A percentile compares a stretch with the other conserved stretches of the same genome.
Conservation (phyloP, 768 basidiomycete genomes). For the Peribolospora kevripleyi region DNA sequence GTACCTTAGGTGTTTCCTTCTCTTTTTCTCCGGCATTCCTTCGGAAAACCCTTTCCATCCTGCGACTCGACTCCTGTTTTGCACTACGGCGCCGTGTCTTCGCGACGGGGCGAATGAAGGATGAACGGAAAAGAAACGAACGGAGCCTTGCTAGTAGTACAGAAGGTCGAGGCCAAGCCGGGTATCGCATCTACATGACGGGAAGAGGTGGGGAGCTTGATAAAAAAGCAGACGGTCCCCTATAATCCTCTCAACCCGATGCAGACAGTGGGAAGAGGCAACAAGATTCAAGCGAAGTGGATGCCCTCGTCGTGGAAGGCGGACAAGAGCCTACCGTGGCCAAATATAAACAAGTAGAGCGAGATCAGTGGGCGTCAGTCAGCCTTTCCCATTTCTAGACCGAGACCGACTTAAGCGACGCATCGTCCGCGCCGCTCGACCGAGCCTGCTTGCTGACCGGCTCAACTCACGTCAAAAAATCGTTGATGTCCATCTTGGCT, state of each 20-base stretch:
- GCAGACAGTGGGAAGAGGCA: neutral
- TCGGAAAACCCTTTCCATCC: too few species aligned
- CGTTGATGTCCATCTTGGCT: conserved; percentile 81
- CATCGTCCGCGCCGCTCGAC: neutral
- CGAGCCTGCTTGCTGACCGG: neutral
- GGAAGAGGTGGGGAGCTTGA: neutral
- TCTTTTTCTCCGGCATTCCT: too few species aligned
- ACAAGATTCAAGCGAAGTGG: conserved; percentile 13
- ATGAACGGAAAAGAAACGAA: neutral
- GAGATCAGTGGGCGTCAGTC: neutral
- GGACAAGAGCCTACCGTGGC: conserved; percentile 12
- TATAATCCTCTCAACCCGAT: neutral
- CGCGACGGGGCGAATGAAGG: neutral
- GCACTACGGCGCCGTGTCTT: too few species aligned
- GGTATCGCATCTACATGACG: neutral
- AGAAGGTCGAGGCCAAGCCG: conserved; percentile 1
- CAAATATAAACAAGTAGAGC: too few species aligned
- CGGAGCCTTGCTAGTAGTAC: neutral
- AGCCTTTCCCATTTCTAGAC: neutral
- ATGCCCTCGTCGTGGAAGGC: conserved; percentile 18
- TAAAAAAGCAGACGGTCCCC: neutral
- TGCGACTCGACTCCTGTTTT: too few species aligned
- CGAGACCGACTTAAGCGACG: neutral
- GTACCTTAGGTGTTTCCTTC: too few species aligned
- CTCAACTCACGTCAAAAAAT: conserved; percentile 50